Percentiles rank a stretch among this genome's conserved stretches.
Conservation (phyloP, 768 basidiomycete species). For the Asterophora parasitica region DNA sequence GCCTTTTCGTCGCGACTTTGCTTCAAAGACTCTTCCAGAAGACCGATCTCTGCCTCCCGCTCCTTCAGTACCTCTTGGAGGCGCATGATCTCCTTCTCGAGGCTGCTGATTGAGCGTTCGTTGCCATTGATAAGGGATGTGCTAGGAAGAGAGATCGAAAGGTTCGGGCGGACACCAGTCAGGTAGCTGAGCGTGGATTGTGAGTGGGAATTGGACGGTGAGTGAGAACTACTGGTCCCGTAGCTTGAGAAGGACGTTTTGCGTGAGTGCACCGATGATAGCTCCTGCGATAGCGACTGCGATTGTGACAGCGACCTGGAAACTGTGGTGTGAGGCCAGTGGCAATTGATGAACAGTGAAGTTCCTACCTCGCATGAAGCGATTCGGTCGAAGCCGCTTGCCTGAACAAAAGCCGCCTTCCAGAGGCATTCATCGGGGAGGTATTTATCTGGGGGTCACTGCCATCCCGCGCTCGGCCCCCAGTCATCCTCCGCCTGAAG, state of each 20-base stretch:
- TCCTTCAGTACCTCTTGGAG: conserved; percentile 89
- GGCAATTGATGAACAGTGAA: conserved; percentile 12
- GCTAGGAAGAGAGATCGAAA: conserved; percentile 52
- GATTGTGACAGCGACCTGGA: conserved; percentile 87
- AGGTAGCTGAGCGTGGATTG: conserved; percentile 18
- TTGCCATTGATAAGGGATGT: conserved; percentile 29
- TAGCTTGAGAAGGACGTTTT: conserved; percentile 76
- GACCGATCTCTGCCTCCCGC: conserved; percentile 84
- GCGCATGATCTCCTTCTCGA: conserved; percentile 95
- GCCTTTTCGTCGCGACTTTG: conserved; percentile 26
- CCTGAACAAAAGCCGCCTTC: conserved; percentile 78
- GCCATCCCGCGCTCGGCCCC: conserved; percentile 44
- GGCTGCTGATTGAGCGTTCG: conserved; percentile 76
- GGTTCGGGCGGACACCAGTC: conserved; percentile 41
- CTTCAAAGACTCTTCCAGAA: conserved; percentile 57
- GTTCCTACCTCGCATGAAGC: conserved; percentile 72
- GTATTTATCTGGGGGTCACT: conserved; percentile 45
- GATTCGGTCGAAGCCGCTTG: conserved; percentile 85
- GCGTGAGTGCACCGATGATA: conserved; percentile 84
- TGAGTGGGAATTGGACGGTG: conserved; percentile 57
- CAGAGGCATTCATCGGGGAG: conserved; percentile 46
- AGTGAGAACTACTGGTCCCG: conserved; percentile 60
- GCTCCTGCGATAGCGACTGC: conserved; percentile 95
- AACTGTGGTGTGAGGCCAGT: conserved; percentile 10
- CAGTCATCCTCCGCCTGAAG: conserved; percentile 49